Conservation (phyloP, 139 green algal genomes). For the Chlorella sp. region DNA sequence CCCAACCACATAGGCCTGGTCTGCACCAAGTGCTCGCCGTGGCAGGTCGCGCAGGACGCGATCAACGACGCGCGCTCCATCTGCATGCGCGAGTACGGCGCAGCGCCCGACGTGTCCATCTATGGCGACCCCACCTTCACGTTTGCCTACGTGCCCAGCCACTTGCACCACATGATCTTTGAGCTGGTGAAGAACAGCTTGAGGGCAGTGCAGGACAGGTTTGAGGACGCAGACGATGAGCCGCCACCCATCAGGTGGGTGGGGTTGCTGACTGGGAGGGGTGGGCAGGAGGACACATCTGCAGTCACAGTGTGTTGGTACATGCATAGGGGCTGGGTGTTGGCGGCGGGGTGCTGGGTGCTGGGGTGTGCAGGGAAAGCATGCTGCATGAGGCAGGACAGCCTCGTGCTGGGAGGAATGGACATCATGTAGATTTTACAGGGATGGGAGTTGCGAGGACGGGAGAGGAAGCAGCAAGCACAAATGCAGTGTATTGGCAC, state of each 20-base stretch:
- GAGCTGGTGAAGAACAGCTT: conserved; percentile 95
- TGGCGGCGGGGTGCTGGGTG: not conserved
- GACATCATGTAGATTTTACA: no score
- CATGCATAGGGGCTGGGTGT: not conserved
- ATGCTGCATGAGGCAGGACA: no score
- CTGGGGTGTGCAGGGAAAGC: not conserved
- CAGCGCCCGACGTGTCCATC: conserved; percentile 9
- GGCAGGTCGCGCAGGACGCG: conserved; percentile 52
- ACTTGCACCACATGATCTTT: conserved; percentile 98
- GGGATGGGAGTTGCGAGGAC: no score
- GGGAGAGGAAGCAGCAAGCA: no score
- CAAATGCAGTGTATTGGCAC: not conserved
- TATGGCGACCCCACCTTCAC: no score
- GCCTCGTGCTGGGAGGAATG: no score
- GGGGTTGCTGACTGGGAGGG: not conserved
- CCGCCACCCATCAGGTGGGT: conserved; percentile 71
- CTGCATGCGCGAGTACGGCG: conserved; percentile 85
- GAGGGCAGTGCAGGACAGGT: conserved; percentile 76
- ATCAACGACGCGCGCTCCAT: conserved; percentile 85
- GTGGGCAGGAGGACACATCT: not conserved
- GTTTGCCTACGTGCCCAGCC: conserved; percentile 87
- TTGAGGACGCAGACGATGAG: conserved; percentile 62
- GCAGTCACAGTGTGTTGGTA: not conserved
- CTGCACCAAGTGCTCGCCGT: conserved; percentile 58
- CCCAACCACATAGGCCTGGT: conserved; percentile 72